A percentile compares a stretch with the other conserved stretches of the same genome.
Evolutionary conservation across 208 protist genomes (phyloP).

Genomic region (Trypanosoma avium): DNA sequence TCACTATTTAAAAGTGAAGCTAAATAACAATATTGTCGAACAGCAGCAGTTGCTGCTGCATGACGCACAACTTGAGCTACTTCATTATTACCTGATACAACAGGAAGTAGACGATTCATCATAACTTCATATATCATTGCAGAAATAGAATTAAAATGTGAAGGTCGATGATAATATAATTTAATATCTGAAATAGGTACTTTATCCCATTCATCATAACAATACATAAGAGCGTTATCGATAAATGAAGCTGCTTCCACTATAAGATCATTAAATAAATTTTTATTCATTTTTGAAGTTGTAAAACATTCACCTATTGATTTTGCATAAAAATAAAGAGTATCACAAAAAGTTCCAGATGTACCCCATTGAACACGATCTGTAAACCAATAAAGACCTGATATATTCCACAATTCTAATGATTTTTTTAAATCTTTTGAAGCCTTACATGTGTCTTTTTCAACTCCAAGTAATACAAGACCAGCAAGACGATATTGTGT

Average conservation of each 20-base stretch:
- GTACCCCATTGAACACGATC: constrained; percentile 6
- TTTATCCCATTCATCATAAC: constrained; percentile 7
- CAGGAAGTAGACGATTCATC: not conserved
- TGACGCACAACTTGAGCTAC: not conserved
- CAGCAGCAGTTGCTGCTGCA: not conserved
- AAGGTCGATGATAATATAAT: not conserved
- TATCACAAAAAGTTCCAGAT: constrained; percentile 4
- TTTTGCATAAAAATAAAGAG: not conserved
- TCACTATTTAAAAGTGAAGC: not conserved
- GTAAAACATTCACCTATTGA: not conserved
- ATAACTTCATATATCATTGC: not conserved
- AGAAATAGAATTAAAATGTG: not conserved
- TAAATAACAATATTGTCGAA: constrained; percentile 5
- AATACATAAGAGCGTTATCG: not conserved
- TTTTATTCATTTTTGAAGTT: not conserved
- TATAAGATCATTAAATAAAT: not conserved
- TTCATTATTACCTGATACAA: not conserved
- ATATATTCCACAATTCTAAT: constrained; percentile 10
- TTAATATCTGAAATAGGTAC: not conserved
- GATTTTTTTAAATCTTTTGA: constrained; percentile 17
- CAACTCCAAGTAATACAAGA: not conserved
- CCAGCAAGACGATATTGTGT: constrained; percentile 31
- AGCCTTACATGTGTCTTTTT: not conserved
- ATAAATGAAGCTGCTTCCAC: not conserved
- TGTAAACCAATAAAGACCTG: constrained; percentile 19